These are phyloP conservation scores for Galerina marginata DNA, from an alignment of 768 basidiomycete genomes.

Conservation along the genomic window DNA sequence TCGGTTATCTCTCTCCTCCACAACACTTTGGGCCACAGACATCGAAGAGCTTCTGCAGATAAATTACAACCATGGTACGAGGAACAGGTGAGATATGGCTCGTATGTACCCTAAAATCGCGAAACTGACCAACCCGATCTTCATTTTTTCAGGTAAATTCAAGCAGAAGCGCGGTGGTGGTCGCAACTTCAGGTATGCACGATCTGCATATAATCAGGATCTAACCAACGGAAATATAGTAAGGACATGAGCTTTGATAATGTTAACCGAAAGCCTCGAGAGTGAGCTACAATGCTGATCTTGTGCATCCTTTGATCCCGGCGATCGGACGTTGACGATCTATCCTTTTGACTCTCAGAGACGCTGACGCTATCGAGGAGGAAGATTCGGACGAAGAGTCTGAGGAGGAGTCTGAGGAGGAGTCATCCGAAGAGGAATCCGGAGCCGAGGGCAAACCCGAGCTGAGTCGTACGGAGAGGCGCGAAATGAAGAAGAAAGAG, in stretches of 20 bases:
- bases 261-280: slow-evolving; percentile 38
- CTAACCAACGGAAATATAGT: slow-evolving; percentile 38
- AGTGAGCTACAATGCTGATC: slow-evolving; percentile 40
- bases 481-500: slow-evolving; percentile 86
- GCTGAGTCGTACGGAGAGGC: slow-evolving; percentile 72
- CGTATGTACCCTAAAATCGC: neutral
- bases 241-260: slow-evolving; percentile 64
- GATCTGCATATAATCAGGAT: slow-evolving; percentile 12
- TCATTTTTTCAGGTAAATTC: slow-evolving; percentile 63
- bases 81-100: slow-evolving; percentile 45
- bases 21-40: neutral
- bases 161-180: slow-evolving; percentile 91
- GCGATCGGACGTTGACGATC: slow-evolving; percentile 8
- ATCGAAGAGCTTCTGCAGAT: slow-evolving; percentile 14
- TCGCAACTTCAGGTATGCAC: slow-evolving; percentile 73
- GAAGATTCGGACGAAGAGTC: slow-evolving; percentile 33
- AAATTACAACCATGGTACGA: slow-evolving; percentile 48
- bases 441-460: slow-evolving; percentile 56
- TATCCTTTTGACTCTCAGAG: slow-evolving; percentile 5
- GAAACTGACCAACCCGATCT: neutral
- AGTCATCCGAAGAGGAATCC: slow-evolving; percentile 46
- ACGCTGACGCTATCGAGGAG: slow-evolving; percentile 9
- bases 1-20: slow-evolving; percentile 20
- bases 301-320: slow-evolving; percentile 8
- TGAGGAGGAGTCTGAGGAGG: slow-evolving; percentile 49